A percentile compares a stretch with the other conserved stretches of the same genome.
These are phyloP conservation scores for Ustulina deusta DNA, from an alignment of 2,329 filamentous ascomycete species.

Conservation along the genomic window DNA sequence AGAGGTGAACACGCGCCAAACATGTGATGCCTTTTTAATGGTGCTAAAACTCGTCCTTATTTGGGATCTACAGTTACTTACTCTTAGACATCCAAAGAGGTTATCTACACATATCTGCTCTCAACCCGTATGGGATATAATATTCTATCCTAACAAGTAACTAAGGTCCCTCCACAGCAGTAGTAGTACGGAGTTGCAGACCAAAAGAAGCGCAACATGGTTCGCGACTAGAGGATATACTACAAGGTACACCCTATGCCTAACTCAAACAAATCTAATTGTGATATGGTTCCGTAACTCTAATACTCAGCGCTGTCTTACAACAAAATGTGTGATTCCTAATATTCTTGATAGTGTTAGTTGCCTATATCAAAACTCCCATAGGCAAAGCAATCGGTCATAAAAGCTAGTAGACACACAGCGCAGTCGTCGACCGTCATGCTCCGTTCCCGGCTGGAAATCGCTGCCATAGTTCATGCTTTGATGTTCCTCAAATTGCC, in stretches of 20 bases:
- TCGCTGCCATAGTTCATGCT: constrained; percentile 97
- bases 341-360: background rate
- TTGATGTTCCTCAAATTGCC: constrained; percentile 83
- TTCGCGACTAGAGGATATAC: background rate
- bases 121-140: background rate
- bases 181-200: background rate
- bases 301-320: background rate
- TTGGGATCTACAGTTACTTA: too few species aligned
- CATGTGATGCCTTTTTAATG: background rate
- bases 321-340: too few species aligned
- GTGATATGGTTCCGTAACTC: background rate
- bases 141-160: background rate
- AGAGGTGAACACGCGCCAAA: too few species aligned
- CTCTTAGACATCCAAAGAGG: too few species aligned
- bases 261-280: background rate
- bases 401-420: constrained; percentile 83
- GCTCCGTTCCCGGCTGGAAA: constrained; percentile 60
- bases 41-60: too few species aligned
- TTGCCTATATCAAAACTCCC: constrained; percentile 57
- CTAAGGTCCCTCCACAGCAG: background rate
- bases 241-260: background rate
- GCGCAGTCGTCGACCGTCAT: constrained; percentile 51
- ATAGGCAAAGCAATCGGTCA: constrained; percentile 76
- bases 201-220: background rate
- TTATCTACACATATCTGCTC: background rate